A percentile compares a stretch with the other conserved stretches of the same genome.
phyloP scores from a whole-genome alignment of 2,329 filamentous ascomycete species.

The Paracamarosporium sp. region DNA sequence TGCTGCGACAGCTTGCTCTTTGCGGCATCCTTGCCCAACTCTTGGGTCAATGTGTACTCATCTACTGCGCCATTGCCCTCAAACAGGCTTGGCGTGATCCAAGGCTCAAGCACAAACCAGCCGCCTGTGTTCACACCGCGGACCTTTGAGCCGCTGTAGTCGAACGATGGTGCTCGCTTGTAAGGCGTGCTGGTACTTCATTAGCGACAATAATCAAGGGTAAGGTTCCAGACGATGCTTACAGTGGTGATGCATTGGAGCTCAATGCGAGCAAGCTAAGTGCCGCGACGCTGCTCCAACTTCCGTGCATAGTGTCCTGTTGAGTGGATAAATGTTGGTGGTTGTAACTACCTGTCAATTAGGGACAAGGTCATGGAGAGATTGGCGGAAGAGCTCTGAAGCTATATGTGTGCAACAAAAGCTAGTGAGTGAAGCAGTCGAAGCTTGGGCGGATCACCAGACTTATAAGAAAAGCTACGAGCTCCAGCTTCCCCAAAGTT shows the following conservation, averaged over 20 bases:
- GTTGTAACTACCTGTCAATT: constrained; percentile 11
- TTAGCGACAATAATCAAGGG: constrained; percentile 7
- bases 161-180: constrained; percentile 52
- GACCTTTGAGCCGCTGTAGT: constrained; percentile 62
- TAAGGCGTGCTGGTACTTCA: constrained; percentile 21
- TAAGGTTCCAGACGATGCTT: constrained; percentile 9
- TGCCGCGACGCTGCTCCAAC: constrained; percentile 29
- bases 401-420: constrained; percentile 15
- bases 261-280: constrained; percentile 39
- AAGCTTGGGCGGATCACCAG: constrained; percentile 14
- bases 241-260: constrained; percentile 41
- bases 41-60: constrained; percentile 62
- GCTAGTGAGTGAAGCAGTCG: constrained; percentile 11
- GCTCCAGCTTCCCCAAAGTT: constrained; percentile 11
- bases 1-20: constrained; percentile 58
- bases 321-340: constrained; percentile 10
- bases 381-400: constrained; percentile 4
- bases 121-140: constrained; percentile 71
- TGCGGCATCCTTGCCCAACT: constrained; percentile 58
- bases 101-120: constrained; percentile 69
- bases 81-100: constrained; percentile 69
- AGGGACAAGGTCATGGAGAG: constrained; percentile 18
- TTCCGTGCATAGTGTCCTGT: constrained; percentile 38
- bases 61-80: constrained; percentile 62
- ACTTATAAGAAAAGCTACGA: constrained; percentile 17